phyloP scores from a whole-genome alignment of 352 stramenopile species.

The Globisporangium iwayamae region DNA sequence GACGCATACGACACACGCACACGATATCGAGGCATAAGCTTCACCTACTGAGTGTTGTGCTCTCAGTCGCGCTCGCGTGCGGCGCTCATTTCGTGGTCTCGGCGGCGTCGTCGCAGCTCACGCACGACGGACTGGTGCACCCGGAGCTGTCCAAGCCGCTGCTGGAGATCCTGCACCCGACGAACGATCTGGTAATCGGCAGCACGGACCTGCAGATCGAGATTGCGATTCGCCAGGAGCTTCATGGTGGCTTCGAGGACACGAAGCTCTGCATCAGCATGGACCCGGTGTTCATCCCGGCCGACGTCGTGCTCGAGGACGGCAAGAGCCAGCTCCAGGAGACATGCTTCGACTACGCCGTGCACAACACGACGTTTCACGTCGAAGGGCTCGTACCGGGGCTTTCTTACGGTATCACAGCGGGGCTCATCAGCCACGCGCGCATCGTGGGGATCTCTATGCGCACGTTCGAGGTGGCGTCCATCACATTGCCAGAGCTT shows the following conservation, averaged over 20 bases:
- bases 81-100: not conserved
- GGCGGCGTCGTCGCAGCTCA: slow-evolving; percentile 20
- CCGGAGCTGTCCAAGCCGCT: slow-evolving; percentile 24
- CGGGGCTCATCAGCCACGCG: slow-evolving; percentile 41
- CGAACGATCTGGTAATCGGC: slow-evolving; percentile 40
- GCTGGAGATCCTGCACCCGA: slow-evolving; percentile 61
- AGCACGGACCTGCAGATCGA: slow-evolving; percentile 49
- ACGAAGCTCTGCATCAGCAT: slow-evolving; percentile 58
- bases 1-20: not conserved
- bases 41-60: not conserved
- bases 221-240: slow-evolving; percentile 40
- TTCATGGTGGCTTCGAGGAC: slow-evolving; percentile 21
- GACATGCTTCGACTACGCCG: slow-evolving; percentile 53
- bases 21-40: not conserved
- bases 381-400: slow-evolving; percentile 52
- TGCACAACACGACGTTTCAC: slow-evolving; percentile 55
- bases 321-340: slow-evolving; percentile 32
- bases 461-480: slow-evolving; percentile 58
- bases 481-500: slow-evolving; percentile 26
- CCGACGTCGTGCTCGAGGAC: slow-evolving; percentile 35
- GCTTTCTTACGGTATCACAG: slow-evolving; percentile 48
- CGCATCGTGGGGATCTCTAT: slow-evolving; percentile 59
- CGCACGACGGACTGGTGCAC: slow-evolving; percentile 27
- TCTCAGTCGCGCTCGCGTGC: not conserved
- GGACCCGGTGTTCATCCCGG: slow-evolving; percentile 35